Conservation (phyloP, 2,329 filamentous ascomycete genomes). For the Penicillium decumbens region DNA sequence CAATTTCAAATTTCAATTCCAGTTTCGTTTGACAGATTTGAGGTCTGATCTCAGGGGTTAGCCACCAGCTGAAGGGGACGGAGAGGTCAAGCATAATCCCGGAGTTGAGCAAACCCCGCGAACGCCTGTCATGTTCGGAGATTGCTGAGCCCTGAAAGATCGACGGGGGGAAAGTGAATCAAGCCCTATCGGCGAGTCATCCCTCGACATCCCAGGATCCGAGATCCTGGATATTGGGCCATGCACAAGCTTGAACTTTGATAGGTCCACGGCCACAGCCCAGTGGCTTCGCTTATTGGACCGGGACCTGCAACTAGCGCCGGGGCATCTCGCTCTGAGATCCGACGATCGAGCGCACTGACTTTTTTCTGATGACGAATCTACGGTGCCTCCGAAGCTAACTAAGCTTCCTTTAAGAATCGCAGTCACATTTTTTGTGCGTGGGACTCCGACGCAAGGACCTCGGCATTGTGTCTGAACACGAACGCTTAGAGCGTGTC, state of each 20-base stretch:
- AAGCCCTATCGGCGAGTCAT: constrained; percentile 20
- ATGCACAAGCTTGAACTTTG: constrained; percentile 18
- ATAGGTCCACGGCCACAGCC: constrained; percentile 14
- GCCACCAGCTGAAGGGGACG: constrained; percentile 7
- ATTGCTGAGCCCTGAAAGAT: constrained; percentile 3
- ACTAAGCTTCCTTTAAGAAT: constrained; percentile 14
- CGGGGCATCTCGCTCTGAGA: constrained; percentile 21
- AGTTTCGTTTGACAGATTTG: constrained; percentile 8
- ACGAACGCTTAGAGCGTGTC: constrained; percentile 2
- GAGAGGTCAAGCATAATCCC: neutral
- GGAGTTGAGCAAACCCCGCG: constrained; percentile 3
- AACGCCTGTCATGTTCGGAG: constrained; percentile 8
- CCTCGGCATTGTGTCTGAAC: constrained; percentile 9
- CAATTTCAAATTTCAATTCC: constrained; percentile 1
- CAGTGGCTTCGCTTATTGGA: constrained; percentile 13
- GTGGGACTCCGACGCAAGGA: constrained; percentile 16
- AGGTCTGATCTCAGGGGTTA: constrained; percentile 24
- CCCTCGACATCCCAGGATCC: constrained; percentile 18
- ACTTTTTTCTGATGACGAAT: constrained; percentile 3
- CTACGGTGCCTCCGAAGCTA: constrained; percentile 14
- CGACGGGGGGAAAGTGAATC: neutral
- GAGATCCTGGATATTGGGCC: constrained; percentile 25
- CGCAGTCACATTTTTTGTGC: constrained; percentile 17
- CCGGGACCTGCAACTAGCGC: constrained; percentile 15
- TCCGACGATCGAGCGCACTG: constrained; percentile 19